Percentiles rank a stretch among this genome's conserved stretches.
Evolutionary conservation across 2,329 filamentous ascomycete species (phyloP).

Genomic region (Camptophora hylomeconis): DNA sequence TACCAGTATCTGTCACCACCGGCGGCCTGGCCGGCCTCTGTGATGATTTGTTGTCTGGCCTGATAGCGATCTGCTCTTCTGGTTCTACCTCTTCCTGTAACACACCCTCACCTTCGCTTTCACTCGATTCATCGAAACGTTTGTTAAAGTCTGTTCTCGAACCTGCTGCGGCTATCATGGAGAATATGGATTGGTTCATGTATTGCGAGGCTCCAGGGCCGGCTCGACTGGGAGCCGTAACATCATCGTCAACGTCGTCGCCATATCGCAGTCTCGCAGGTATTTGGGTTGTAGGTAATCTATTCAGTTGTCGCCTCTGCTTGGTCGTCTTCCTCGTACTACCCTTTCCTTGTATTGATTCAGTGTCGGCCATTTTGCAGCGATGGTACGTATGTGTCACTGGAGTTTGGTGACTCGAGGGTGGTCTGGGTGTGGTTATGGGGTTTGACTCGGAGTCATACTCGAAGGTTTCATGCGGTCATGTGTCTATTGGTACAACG

Average conservation of each 20-base stretch:
- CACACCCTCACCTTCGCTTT: slow-evolving; percentile 51
- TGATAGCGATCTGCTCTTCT: slow-evolving; percentile 9
- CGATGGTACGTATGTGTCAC: neutral
- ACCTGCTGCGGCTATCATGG: slow-evolving; percentile 77
- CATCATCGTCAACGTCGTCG: slow-evolving; percentile 48
- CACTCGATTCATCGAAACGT: slow-evolving; percentile 71
- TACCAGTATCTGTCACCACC: slow-evolving; percentile 4
- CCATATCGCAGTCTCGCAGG: slow-evolving; percentile 46
- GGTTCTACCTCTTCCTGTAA: slow-evolving; percentile 4
- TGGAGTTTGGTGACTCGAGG: too few relatives aligned
- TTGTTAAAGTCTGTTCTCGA: slow-evolving; percentile 71
- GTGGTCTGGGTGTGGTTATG: slow-evolving; percentile 8
- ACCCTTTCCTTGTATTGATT: slow-evolving; percentile 29
- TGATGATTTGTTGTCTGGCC: slow-evolving; percentile 6
- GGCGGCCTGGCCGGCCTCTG: slow-evolving; percentile 5
- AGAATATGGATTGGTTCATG: slow-evolving; percentile 91
- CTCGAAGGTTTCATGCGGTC: too few relatives aligned
- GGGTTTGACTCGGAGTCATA: too few relatives aligned
- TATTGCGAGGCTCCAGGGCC: slow-evolving; percentile 38
- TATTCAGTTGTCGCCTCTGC: slow-evolving; percentile 28
- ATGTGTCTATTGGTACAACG: too few relatives aligned
- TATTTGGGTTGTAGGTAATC: slow-evolving; percentile 36
- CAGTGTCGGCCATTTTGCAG: slow-evolving; percentile 24
- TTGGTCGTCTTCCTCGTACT: slow-evolving; percentile 30
- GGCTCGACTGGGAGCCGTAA: slow-evolving; percentile 39